Conservation (phyloP, 306 rosid species). For the Acacia crassicarpa region DNA sequence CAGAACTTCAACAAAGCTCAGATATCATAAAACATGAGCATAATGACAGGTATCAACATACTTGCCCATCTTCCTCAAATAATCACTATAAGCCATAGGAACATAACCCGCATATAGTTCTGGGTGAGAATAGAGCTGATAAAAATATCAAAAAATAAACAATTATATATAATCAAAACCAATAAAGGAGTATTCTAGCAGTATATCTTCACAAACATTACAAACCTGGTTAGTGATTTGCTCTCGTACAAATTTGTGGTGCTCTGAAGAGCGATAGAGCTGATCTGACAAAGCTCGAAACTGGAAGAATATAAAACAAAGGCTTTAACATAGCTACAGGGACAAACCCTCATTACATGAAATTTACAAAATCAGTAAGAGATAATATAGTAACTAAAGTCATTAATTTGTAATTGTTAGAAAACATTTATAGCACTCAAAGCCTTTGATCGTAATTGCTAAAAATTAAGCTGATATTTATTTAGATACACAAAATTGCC, state of each 20-base stretch:
- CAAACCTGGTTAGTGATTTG: constrained; percentile 83
- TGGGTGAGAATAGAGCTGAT: constrained; percentile 63
- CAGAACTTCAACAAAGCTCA: constrained; percentile 15
- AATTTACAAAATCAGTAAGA: background rate
- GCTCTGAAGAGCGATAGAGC: constrained; percentile 81
- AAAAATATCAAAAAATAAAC: constrained; percentile 18
- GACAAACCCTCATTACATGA: background rate
- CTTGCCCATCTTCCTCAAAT: constrained; percentile 88
- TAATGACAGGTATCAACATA: constrained; percentile 32
- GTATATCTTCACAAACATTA: constrained; percentile 16
- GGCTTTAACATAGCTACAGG: constrained; percentile 9
- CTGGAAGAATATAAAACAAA: constrained; percentile 51
- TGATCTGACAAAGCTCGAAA: constrained; percentile 97
- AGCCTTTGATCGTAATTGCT: background rate
- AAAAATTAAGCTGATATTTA: background rate
- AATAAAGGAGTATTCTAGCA: background rate
- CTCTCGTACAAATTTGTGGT: constrained; percentile 80
- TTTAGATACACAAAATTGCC: background rate
- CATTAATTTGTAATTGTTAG: constrained; percentile 10
- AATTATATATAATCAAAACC: constrained; percentile 18
- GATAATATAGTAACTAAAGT: background rate
- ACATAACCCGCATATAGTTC: constrained; percentile 77
- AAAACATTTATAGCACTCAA: background rate
- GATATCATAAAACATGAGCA: background rate
- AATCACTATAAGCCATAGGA: constrained; percentile 78